Percentiles rank a stretch among this genome's conserved stretches.
Evolutionary conservation across 108 stramenopile genomes (phyloP).

Genomic region (Schizochytrium sp.): DNA sequence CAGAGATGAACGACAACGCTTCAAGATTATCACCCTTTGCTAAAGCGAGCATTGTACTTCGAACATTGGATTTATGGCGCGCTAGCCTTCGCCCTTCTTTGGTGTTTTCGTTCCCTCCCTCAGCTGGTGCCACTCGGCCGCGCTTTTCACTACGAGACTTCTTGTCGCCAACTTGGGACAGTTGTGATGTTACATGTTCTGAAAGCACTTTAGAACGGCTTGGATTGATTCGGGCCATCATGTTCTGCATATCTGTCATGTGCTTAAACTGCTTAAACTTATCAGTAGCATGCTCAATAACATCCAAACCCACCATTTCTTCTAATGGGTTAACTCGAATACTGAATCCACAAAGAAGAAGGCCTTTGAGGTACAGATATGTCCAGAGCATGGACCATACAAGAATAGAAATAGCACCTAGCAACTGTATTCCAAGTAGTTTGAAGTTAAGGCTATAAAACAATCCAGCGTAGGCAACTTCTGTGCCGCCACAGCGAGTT

Average conservation of each 20-base stretch:
- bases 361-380: background rate
- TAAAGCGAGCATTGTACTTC: background rate
- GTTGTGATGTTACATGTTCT: background rate
- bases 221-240: conserved; percentile 41
- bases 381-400: background rate
- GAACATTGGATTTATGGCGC: background rate
- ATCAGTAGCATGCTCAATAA: conserved; percentile 36
- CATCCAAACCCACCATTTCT: conserved; percentile 48
- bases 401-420: background rate
- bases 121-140: background rate
- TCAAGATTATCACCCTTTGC: conserved; percentile 33
- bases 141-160: background rate
- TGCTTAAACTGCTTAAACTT: conserved; percentile 54
- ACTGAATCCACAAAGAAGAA: background rate
- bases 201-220: background rate
- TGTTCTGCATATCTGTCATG: conserved; percentile 45
- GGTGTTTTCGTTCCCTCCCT: background rate
- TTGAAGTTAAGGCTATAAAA: conserved; percentile 64
- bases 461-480: conserved; percentile 34
- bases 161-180: background rate
- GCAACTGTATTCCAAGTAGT: conserved; percentile 55
- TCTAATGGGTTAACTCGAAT: conserved; percentile 54
- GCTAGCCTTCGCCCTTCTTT: background rate
- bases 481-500: background rate
- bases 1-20: conserved; percentile 46